These are phyloP conservation scores for Pyricularia grisea DNA, from an alignment of 2,329 filamentous ascomycete genomes.

Conservation along the genomic window DNA sequence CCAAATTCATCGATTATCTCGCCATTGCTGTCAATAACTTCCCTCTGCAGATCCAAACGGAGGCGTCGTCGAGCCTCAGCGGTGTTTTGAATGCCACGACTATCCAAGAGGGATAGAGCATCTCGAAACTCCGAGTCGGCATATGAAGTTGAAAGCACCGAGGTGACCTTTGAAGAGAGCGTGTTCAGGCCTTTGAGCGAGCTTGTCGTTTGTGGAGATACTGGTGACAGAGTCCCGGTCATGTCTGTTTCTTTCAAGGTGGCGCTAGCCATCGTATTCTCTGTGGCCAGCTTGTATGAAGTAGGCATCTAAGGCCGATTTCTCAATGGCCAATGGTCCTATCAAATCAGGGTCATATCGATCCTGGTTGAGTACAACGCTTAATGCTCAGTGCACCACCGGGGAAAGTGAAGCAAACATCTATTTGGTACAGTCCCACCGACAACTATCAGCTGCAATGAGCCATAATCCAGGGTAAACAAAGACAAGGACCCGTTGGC, in stretches of 20 bases:
- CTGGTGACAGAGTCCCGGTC: conserved; percentile 17
- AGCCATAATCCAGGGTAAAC: not conserved
- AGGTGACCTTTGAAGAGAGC: conserved; percentile 71
- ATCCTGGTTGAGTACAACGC: not conserved
- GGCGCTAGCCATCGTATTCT: not conserved
- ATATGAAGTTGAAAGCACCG: conserved; percentile 83
- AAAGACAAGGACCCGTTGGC: not conserved
- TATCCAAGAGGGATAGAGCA: conserved; percentile 69
- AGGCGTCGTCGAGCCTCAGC: conserved; percentile 70
- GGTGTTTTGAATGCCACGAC: conserved; percentile 61
- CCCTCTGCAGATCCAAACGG: conserved; percentile 76
- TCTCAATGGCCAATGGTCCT: not conserved
- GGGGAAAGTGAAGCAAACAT: not conserved
- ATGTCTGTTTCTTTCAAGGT: not conserved
- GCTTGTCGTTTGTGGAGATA: conserved; percentile 17
- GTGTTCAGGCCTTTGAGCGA: conserved; percentile 44
- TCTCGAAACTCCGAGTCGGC: conserved; percentile 87
- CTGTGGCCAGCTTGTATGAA: not conserved
- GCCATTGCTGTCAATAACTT: conserved; percentile 88
- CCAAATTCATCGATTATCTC: conserved; percentile 84
- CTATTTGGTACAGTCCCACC: not conserved
- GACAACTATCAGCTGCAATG: not conserved
- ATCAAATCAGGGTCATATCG: not conserved
- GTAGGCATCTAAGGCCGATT: not conserved
- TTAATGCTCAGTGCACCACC: not conserved